Percentiles rank a stretch among this genome's conserved stretches.
These are phyloP conservation scores for Neodidymelliopsis sp. DNA, from an alignment of 2,329 filamentous ascomycete species.

Conservation along the genomic window DNA sequence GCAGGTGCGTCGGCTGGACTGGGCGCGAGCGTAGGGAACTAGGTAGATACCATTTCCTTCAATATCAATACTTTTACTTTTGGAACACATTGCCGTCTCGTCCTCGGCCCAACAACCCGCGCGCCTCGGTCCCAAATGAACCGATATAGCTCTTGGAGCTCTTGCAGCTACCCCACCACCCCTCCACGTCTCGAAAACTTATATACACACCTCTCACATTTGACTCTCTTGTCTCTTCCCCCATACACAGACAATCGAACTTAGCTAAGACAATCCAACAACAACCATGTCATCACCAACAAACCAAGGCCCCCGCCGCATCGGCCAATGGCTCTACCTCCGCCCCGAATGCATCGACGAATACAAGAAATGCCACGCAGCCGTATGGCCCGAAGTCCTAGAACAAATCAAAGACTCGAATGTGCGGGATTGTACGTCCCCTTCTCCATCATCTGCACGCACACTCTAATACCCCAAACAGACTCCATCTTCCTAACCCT, in stretches of 20 bases:
- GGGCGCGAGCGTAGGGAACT: background rate
- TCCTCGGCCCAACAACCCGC: background rate
- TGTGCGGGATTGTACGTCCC: constrained; percentile 67
- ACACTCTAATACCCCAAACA: constrained; percentile 1
- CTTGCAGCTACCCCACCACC: constrained; percentile 14
- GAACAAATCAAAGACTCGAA: constrained; percentile 78
- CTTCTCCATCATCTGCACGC: constrained; percentile 51
- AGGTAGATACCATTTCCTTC: constrained; percentile 15
- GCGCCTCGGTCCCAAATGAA: constrained; percentile 8
- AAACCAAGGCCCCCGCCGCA: constrained; percentile 54
- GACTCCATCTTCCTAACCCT: constrained; percentile 77
- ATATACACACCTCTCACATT: background rate
- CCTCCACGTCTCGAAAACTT: background rate
- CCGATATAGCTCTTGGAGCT: constrained; percentile 6
- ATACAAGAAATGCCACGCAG: constrained; percentile 77
- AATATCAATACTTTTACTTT: too few relatives aligned
- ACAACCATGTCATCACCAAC: constrained; percentile 19
- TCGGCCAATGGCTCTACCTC: constrained; percentile 77
- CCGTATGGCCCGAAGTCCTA: constrained; percentile 79
- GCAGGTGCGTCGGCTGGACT: background rate
- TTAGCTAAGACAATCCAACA: too few relatives aligned
- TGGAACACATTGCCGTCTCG: too few relatives aligned
- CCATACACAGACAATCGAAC: background rate
- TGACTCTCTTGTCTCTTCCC: background rate
- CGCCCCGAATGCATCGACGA: constrained; percentile 70